phyloP scores from a whole-genome alignment of 352 stramenopile genomes.

The Phytophthora niederhauseri region DNA sequence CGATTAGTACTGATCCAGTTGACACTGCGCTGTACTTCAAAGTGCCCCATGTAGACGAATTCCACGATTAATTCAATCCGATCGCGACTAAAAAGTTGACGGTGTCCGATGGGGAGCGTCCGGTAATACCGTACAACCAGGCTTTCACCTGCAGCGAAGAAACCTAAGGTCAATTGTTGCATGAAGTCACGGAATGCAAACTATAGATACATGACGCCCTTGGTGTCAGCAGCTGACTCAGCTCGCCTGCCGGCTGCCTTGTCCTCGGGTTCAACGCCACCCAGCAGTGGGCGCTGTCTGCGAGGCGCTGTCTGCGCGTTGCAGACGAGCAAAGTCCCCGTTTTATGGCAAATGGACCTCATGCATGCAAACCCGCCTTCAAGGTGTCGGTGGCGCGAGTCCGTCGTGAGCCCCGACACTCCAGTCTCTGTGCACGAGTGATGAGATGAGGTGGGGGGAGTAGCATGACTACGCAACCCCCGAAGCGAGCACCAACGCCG shows the following conservation, averaged over 20 bases:
- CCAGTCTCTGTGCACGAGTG: slow-evolving; percentile 19
- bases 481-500: background rate
- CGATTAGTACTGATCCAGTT: slow-evolving; percentile 30
- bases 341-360: slow-evolving; percentile 30
- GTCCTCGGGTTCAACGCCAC: slow-evolving; percentile 12
- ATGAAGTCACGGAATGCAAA: too few species aligned
- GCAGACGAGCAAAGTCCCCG: slow-evolving; percentile 30
- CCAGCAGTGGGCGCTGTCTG: slow-evolving; percentile 24
- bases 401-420: background rate
- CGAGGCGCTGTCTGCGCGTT: slow-evolving; percentile 21
- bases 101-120: background rate
- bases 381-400: slow-evolving; percentile 6
- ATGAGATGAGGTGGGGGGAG: slow-evolving; percentile 9
- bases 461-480: slow-evolving; percentile 23
- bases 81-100: slow-evolving; percentile 4
- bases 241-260: slow-evolving; percentile 3
- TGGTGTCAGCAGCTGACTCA: too few species aligned
- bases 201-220: too few species aligned
- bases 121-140: too few species aligned
- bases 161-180: too few species aligned
- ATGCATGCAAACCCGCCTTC: slow-evolving; percentile 17
- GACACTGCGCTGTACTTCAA: background rate
- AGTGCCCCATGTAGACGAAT: slow-evolving; percentile 1
- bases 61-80: background rate
- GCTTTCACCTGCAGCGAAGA: too few species aligned